Evolutionary conservation across 805 yeast species (phyloP).

Genomic region (Helenozyma baotianmanensis): DNA sequence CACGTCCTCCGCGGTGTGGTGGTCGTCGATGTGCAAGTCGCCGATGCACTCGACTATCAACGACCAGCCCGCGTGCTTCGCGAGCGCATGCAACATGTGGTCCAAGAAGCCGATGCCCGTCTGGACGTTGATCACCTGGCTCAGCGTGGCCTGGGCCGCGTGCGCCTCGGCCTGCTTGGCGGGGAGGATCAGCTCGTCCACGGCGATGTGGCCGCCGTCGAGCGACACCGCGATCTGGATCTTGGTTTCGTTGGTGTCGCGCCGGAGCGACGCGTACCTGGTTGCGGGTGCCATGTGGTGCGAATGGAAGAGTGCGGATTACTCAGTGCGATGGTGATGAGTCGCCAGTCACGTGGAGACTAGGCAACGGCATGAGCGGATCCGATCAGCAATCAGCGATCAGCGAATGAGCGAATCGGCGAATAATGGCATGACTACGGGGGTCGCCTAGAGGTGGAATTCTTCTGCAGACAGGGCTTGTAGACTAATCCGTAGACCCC

Average conservation of each 20-base stretch:
- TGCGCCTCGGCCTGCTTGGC: conserved; percentile 29
- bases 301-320: too few relatives aligned
- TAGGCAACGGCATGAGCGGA: too few relatives aligned
- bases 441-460: too few relatives aligned
- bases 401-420: too few relatives aligned
- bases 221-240: conserved; percentile 79
- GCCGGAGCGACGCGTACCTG: conserved; percentile 44
- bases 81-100: conserved; percentile 96
- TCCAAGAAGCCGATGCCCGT: conserved; percentile 95
- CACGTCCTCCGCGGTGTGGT: conserved; percentile 93
- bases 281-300: neutral
- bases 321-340: too few relatives aligned
- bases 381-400: too few relatives aligned
- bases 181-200: conserved; percentile 56
- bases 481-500: too few relatives aligned
- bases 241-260: conserved; percentile 91
- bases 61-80: conserved; percentile 97
- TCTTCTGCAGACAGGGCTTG: too few relatives aligned
- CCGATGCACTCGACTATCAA: conserved; percentile 85
- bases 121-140: conserved; percentile 74
- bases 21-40: conserved; percentile 94
- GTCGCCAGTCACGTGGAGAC: too few relatives aligned
- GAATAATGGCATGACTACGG: too few relatives aligned
- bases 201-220: conserved; percentile 75
- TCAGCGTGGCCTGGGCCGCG: conserved; percentile 64